These are phyloP conservation scores for Blastobotrys persicus DNA, from an alignment of 1,139 yeast genomes.

Conservation along the genomic window DNA sequence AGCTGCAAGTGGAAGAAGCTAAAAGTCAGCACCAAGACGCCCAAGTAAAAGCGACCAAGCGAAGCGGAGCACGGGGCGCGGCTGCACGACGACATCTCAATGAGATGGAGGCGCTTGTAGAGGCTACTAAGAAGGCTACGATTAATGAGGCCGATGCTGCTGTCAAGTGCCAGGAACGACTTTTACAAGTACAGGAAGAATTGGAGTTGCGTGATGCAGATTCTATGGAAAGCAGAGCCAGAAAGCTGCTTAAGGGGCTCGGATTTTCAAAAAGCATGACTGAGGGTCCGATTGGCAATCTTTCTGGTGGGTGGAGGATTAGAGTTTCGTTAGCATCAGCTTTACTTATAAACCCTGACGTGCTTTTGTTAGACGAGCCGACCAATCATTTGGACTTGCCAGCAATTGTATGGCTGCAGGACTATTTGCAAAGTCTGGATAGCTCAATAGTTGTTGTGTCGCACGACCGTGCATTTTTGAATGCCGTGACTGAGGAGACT, in stretches of 20 bases:
- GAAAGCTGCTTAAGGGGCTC: slow-evolving; percentile 8
- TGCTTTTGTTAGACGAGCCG: slow-evolving; percentile 44
- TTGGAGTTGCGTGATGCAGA: slow-evolving; percentile 6
- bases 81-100: slow-evolving; percentile 13
- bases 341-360: slow-evolving; percentile 64
- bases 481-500: slow-evolving; percentile 84
- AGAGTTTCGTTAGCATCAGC: slow-evolving; percentile 76
- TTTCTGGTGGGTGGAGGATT: slow-evolving; percentile 73
- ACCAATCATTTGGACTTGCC: slow-evolving; percentile 73
- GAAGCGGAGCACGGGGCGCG: slow-evolving; percentile 16
- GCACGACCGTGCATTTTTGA: slow-evolving; percentile 79
- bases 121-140: neutral
- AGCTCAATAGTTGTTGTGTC: slow-evolving; percentile 76
- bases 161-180: slow-evolving; percentile 3
- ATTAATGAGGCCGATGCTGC: neutral
- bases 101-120: slow-evolving; percentile 12
- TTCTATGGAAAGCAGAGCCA: slow-evolving; percentile 6
- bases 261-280: slow-evolving; percentile 20
- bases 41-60: slow-evolving; percentile 11
- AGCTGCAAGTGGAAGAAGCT: slow-evolving; percentile 3
- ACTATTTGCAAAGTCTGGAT: slow-evolving; percentile 69
- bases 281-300: slow-evolving; percentile 34
- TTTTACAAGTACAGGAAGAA: slow-evolving; percentile 6
- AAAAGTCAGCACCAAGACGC: slow-evolving; percentile 7
- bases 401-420: slow-evolving; percentile 74